phyloP scores from a whole-genome alignment of 768 basidiomycete genomes.

The Nidularia sp. region DNA sequence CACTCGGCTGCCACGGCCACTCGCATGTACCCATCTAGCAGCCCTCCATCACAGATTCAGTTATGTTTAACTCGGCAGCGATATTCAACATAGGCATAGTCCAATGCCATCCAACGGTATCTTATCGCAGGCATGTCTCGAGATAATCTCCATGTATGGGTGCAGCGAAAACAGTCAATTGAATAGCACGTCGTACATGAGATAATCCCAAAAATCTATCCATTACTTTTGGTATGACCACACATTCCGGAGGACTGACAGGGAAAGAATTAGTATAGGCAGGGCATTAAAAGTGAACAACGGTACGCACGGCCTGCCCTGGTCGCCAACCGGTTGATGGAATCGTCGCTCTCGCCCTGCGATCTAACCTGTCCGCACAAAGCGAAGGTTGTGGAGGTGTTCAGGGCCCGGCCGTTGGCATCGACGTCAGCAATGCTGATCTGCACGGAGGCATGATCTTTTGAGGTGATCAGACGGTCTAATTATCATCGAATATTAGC shows the following conservation, averaged over 20 bases:
- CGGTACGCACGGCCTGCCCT: conserved; percentile 85
- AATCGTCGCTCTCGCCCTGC: conserved; percentile 95
- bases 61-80: no score
- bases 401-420: conserved; percentile 73
- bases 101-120: no score
- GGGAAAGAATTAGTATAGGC: conserved; percentile 4
- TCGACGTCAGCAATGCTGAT: conserved; percentile 95
- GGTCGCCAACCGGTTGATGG: conserved; percentile 93
- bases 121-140: no score
- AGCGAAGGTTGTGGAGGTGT: conserved; percentile 86
- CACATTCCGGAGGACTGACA: conserved; percentile 87
- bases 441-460: conserved; percentile 99
- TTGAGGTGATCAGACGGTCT: conserved; percentile 98
- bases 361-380: conserved; percentile 92
- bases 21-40: no score
- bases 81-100: no score
- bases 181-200: neutral
- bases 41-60: no score
- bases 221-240: conserved; percentile 93
- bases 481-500: neutral
- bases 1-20: no score
- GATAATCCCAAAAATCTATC: neutral
- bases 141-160: neutral
- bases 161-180: neutral
- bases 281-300: neutral